Base-by-base conservation (phyloP, 1,284 basidiomycete species). In the Malassezia yamatoensis region DNA sequence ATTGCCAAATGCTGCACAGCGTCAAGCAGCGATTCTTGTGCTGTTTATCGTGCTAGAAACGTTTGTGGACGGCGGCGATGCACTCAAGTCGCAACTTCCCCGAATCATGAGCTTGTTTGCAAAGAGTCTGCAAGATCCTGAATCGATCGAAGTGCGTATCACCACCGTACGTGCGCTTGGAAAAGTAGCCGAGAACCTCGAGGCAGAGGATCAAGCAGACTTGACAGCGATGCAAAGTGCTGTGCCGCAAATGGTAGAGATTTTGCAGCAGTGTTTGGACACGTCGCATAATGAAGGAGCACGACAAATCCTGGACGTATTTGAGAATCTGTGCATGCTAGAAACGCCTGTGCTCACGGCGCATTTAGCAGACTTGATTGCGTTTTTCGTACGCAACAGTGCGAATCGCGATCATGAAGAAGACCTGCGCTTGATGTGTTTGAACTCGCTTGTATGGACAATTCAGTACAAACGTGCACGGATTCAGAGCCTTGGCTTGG, bases 381-480 rank as follows among this genome's bases (percentile, higher is more conserved):
- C 88, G 58, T 96, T 96, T 81, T 85, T 96, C 69, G 81, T 98
- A 47, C 80, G 81, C 55, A 87, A 85, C 55, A 90, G 90, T 60
- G 84, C 81, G 47, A 93, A 94, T 80, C 81, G 81, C 62, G 79
- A 80, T 20, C 84, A 86, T 69, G 88, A 90, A 47, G 79, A 81
- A 59, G 87, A 87, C 48, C 82, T 96, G 59, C 86, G 94, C 60
- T 83, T 90, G 61, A 87, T 94, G 75, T 85, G 88, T 24, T 82
- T 98, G 56, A 98, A 96, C 74, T 88, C 89, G 18, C 82, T 99
- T 34, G 87, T 90, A 71, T 98, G 93, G 93, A 67, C 90, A 86
- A 46, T 85, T 94, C 58, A 86, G 88, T 73, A 72, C 72, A 98
- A 96, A 84, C 96, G 94, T 79, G 86, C 86, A 60, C 94, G 93